phyloP scores from a whole-genome alignment of 495 filamentous ascomycete genomes.

The Daldinia concentrica region DNA sequence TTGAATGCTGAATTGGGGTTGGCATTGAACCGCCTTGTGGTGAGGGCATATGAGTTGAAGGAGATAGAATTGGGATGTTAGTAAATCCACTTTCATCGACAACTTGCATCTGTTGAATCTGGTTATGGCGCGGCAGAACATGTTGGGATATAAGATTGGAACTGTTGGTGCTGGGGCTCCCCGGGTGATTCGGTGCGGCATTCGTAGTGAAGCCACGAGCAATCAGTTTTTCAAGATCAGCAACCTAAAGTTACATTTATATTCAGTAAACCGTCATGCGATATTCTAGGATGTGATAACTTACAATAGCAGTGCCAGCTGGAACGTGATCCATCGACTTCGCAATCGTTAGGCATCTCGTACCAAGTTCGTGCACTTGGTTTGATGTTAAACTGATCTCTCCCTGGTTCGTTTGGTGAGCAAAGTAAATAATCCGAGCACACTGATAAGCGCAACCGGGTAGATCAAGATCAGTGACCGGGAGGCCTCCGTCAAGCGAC shows the following conservation, averaged over 20 bases:
- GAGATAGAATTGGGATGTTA: constrained; percentile 40
- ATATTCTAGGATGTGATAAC: constrained; percentile 22
- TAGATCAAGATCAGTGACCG: constrained; percentile 58
- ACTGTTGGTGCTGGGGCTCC: constrained; percentile 33
- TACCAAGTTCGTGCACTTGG: constrained; percentile 44
- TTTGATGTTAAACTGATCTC: constrained; percentile 41
- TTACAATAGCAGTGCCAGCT: constrained; percentile 54
- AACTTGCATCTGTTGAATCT: constrained; percentile 42
- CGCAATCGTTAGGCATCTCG: constrained; percentile 45
- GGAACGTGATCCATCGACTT: constrained; percentile 47
- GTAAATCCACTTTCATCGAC: constrained; percentile 42
- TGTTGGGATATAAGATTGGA: constrained; percentile 33
- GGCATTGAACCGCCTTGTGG: constrained; percentile 39
- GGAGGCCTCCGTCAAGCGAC: constrained; percentile 50
- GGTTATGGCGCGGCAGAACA: constrained; percentile 32
- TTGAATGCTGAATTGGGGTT: constrained; percentile 38
- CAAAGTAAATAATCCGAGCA: constrained; percentile 50
- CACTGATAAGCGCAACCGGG: constrained; percentile 61
- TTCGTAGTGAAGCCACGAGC: constrained; percentile 46
- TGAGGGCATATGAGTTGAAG: constrained; percentile 39
- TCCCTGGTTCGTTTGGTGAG: constrained; percentile 35
- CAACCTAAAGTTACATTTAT: constrained; percentile 44
- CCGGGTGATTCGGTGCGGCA: constrained; percentile 21
- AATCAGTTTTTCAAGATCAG: constrained; percentile 58
- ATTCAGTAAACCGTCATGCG: constrained; percentile 15